Percentiles rank a stretch among this genome's conserved stretches.
Evolutionary conservation across 441 rosid genomes (phyloP).

Genomic region (Syzygium syzygioides): DNA sequence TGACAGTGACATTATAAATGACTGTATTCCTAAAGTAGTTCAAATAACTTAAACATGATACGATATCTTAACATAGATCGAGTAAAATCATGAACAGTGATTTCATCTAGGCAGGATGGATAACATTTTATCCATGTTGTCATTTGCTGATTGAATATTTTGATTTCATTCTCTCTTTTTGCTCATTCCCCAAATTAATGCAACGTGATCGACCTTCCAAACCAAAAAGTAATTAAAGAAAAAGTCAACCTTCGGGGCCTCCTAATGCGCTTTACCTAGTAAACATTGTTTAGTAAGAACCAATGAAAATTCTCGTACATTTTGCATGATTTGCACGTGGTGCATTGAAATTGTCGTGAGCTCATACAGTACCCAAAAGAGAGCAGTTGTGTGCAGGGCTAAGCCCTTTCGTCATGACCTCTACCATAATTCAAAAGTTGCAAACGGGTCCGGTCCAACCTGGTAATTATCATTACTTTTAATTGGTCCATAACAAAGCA

Average conservation of each 20-base stretch:
- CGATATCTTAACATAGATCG: background rate
- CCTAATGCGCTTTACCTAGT: background rate
- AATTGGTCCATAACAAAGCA: background rate
- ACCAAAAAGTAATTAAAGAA: background rate
- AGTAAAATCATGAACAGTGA: background rate
- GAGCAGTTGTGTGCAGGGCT: background rate
- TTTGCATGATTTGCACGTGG: background rate
- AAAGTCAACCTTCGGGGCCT: background rate
- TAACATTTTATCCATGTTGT: background rate
- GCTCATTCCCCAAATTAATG: background rate
- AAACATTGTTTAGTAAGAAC: background rate
- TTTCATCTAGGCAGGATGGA: background rate
- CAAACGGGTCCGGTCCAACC: background rate
- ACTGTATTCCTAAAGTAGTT: background rate
- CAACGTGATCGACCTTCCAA: background rate
- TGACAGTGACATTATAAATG: background rate
- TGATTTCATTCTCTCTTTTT: background rate
- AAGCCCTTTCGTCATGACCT: background rate
- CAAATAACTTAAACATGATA: background rate
- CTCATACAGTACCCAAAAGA: background rate
- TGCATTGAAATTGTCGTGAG: background rate
- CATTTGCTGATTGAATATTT: background rate
- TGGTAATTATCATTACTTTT: background rate
- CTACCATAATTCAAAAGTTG: background rate
- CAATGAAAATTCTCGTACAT: background rate